Evolutionary conservation across 352 stramenopile genomes (phyloP).

Genomic region (Globisporangium acanthophoron): DNA sequence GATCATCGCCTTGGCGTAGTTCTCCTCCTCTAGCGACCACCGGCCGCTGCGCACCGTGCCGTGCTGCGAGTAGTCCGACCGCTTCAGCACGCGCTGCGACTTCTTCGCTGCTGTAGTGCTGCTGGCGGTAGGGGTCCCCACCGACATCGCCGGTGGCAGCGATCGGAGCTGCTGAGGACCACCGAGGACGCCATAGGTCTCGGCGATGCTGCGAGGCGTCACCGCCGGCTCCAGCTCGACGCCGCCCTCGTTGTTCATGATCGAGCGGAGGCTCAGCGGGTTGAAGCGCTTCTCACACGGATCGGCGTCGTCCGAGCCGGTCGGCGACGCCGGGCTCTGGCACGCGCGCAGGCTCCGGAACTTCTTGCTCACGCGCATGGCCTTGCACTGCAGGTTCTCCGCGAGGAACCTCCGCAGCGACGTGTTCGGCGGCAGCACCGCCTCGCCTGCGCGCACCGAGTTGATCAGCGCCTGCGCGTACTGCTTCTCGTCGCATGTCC

Average conservation of each 20-base stretch:
- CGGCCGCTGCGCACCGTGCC: slow-evolving; percentile 67
- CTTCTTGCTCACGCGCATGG: slow-evolving; percentile 68
- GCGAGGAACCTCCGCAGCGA: slow-evolving; percentile 55
- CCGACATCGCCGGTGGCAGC: background rate
- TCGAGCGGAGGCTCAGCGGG: slow-evolving; percentile 60
- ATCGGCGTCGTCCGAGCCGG: slow-evolving; percentile 7
- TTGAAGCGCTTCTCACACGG: slow-evolving; percentile 38
- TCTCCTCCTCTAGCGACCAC: slow-evolving; percentile 67
- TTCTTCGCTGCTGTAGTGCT: slow-evolving; percentile 20
- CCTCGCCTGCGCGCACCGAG: slow-evolving; percentile 37
- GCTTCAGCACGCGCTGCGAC: slow-evolving; percentile 53
- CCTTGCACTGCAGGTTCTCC: slow-evolving; percentile 52
- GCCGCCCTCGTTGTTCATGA: slow-evolving; percentile 62
- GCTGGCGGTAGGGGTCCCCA: background rate
- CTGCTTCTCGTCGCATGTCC: slow-evolving; percentile 52
- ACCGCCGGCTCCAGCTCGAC: background rate
- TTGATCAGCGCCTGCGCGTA: slow-evolving; percentile 51
- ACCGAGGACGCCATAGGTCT: too few relatives aligned
- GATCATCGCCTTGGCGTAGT: slow-evolving; percentile 49
- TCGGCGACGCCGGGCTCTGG: slow-evolving; percentile 17
- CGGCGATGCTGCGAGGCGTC: too few relatives aligned
- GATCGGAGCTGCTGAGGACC: background rate
- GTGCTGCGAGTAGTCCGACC: slow-evolving; percentile 77
- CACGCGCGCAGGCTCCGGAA: slow-evolving; percentile 35
- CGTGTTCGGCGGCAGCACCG: slow-evolving; percentile 37